Evolutionary conservation across 2,329 filamentous ascomycete species (phyloP).

Genomic region (Monosporascus sp.): DNA sequence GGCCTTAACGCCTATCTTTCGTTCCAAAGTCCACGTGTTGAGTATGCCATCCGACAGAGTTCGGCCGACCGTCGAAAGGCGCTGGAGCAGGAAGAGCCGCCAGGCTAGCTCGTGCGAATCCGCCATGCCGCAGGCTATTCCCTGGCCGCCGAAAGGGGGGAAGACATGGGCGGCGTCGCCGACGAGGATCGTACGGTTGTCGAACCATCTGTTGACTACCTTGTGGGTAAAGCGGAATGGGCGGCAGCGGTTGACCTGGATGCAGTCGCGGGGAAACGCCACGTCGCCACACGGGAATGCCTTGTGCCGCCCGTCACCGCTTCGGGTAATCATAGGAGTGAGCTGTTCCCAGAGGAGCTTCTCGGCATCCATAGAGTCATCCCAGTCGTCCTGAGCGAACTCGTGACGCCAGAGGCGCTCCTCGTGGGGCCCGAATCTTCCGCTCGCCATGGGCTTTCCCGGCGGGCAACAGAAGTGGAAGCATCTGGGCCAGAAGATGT

Average conservation of each 20-base stretch:
- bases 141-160: constrained; percentile 39
- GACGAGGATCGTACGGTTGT: constrained; percentile 35
- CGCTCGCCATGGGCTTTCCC: constrained; percentile 35
- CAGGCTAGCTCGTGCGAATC: constrained; percentile 30
- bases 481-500: constrained; percentile 39
- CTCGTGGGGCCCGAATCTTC: constrained; percentile 35
- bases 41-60: constrained; percentile 9
- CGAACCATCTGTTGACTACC: constrained; percentile 42
- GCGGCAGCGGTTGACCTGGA: constrained; percentile 38
- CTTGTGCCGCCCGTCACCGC: constrained; percentile 20
- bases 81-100: constrained; percentile 23
- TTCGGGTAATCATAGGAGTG: constrained; percentile 24
- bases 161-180: constrained; percentile 49
- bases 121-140: constrained; percentile 29
- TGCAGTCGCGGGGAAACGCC: constrained; percentile 39
- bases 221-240: constrained; percentile 41
- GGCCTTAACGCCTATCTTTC: constrained; percentile 11
- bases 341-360: constrained; percentile 26
- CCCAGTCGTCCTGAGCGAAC: constrained; percentile 24
- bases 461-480: constrained; percentile 41
- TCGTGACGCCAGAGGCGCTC: constrained; percentile 40
- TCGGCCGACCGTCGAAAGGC: constrained; percentile 3
- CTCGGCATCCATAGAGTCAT: constrained; percentile 25
- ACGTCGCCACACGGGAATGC: constrained; percentile 21
- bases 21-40: constrained; percentile 15